Base-by-base conservation (phyloP, 2,329 filamentous ascomycete genomes). In the Neonectria magnoliae region DNA sequence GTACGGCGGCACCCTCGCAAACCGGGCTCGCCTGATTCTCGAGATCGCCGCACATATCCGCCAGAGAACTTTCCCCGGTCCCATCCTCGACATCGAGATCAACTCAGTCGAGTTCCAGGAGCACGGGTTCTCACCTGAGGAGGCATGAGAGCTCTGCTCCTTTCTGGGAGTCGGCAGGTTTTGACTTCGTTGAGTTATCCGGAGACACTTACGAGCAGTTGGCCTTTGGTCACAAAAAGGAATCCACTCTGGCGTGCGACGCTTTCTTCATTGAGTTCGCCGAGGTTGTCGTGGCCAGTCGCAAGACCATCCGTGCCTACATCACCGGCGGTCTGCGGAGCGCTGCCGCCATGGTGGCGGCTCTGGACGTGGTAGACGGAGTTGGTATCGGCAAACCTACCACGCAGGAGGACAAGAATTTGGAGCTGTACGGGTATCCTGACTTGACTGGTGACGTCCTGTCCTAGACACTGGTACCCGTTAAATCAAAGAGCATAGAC, bases 211-310 rank as follows among this genome's bases (percentile, higher is more conserved):
- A 87, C 68, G 84, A 89, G 76, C 76, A 79, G 25, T 72, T 85
- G 1, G 84, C 82, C 0, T 86, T 87, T 65, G 71, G 68, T 0
- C 83, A 86, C 70, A 79, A 83, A 75, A 79, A 82, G 61, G 85
- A 88, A 36, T 83, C 80, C 36, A 88, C 84, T 14, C 80, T 78
- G 69, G 82, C 83, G 75, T 80, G 84, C 1, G 85, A 88, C 71
- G 81, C 83, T 9, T 88, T 87, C 79, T 89, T 88, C 79, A 73
- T 89, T 55, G 82, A 85, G 0, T 88, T 88, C 47, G 87, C 87
- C 0, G 81, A 88, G 65, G 70, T 77, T 66, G 82, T 89, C 71
- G 76, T 82, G 42, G 18, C 42, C 11, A 22, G n/a, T 9, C 42
- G n/a, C n/a, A 45, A 45, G 20, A 45, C 6, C 11, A 45, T 13